Base-by-base conservation (phyloP, 176 grass and related monocot species). In the Oryza officinalis region DNA sequence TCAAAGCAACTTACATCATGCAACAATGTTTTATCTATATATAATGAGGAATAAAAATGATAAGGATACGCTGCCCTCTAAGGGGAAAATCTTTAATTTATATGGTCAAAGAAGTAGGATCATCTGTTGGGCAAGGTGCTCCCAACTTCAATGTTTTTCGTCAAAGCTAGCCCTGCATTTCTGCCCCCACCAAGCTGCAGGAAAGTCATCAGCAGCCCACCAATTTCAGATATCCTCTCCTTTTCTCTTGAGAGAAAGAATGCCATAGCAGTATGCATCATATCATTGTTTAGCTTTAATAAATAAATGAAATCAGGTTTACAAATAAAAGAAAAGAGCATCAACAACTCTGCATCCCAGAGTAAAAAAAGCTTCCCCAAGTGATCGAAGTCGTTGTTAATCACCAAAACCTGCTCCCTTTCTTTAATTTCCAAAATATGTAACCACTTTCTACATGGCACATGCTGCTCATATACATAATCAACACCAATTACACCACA, bases 321-420 rank as follows among this genome's bases (percentile, higher is more conserved):
- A 46, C 14, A 65, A 37, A 79, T 23, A 61, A 11, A 61, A 38
- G 37, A 38, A 71, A 40, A 18, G 30, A 76, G 52, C 77, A 83
- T 90, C 44, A 60, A 72, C 63, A 81, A 65, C 66, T 69, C 67
- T 15, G 33, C 74, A 81, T 57, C 71, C 72, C 52, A 80, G 63
- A 59, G 43, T 50, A 78, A 63, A 60, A 63, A 63, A 63, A 49
- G 80, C 35, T 81, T 63, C 43, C 78, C 74, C 70, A 47, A 13
- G 44, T 30, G 76, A 66, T 23, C 57, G 2, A 60, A 60, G 57
- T 23, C 22, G 80, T 73, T 88, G 64, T 20, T 44, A 63, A 50
- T 63, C 71, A 81, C 74, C 54, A 41, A 77, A 65, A 70, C 72
- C 79, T 69, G 71, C 54, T 64, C 52, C 52, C 40, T 52, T 49